These are phyloP conservation scores for Talaromyces rugulosus DNA, from an alignment of 2,329 filamentous ascomycete genomes.

Conservation along the genomic window DNA sequence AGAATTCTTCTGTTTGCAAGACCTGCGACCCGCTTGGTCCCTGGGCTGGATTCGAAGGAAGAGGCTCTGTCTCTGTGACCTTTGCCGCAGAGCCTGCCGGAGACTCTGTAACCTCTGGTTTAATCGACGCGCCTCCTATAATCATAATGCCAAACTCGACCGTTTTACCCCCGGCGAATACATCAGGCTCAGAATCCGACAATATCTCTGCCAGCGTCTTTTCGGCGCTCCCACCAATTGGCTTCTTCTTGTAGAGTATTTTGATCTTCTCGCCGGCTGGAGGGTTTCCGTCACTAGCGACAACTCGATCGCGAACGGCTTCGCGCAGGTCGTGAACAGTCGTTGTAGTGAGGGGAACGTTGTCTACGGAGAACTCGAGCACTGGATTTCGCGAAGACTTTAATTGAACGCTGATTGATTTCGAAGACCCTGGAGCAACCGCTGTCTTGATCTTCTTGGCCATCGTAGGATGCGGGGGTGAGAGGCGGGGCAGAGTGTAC, in stretches of 20 bases:
- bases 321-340: constrained; percentile 76
- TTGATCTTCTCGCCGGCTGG: constrained; percentile 68
- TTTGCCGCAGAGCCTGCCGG: constrained; percentile 18
- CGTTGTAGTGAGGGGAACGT: constrained; percentile 60
- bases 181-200: constrained; percentile 46
- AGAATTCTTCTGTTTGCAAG: constrained; percentile 71
- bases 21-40: constrained; percentile 56
- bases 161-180: constrained; percentile 35
- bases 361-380: constrained; percentile 62
- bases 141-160: constrained; percentile 87
- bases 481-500: constrained; percentile 47
- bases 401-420: constrained; percentile 32
- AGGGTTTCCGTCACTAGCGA: constrained; percentile 47
- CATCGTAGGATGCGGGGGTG: constrained; percentile 39
- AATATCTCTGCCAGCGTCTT: constrained; percentile 74
- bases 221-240: constrained; percentile 56
- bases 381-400: constrained; percentile 67
- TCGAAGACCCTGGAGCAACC: constrained; percentile 35
- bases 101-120: constrained; percentile 28
- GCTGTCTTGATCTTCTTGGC: constrained; percentile 36
- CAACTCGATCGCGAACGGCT: constrained; percentile 59
- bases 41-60: constrained; percentile 40
- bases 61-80: constrained; percentile 26
- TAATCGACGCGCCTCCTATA: constrained; percentile 62
- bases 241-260: constrained; percentile 82